Conservation (phyloP, 257 asterid species). For the Mentha longifolia region DNA sequence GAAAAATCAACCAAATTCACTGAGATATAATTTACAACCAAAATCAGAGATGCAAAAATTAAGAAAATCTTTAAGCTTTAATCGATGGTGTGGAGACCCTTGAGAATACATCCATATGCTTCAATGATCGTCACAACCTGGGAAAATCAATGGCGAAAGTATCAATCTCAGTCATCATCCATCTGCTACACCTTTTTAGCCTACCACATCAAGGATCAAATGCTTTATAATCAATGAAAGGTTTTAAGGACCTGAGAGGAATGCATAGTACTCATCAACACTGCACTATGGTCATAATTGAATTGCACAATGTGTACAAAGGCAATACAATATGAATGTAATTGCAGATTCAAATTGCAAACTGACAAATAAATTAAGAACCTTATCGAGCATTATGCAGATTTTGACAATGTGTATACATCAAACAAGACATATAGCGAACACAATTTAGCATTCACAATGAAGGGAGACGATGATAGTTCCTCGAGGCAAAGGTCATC, state of each 20-base stretch:
- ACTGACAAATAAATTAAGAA: too few relatives aligned
- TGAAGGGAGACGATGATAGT: not conserved
- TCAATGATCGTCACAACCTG: not conserved
- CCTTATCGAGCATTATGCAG: not conserved
- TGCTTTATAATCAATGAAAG: not conserved
- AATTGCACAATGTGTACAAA: not conserved
- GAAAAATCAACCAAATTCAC: not conserved
- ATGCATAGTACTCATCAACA: not conserved
- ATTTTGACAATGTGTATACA: not conserved
- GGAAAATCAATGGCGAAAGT: not conserved
- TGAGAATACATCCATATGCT: not conserved
- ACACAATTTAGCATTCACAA: not conserved
- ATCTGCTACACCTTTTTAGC: not conserved
- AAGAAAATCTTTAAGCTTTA: not conserved
- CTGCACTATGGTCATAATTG: not conserved
- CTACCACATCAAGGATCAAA: slow-evolving; percentile 1
- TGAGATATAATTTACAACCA: not conserved
- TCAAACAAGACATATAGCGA: too few relatives aligned
- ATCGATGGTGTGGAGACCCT: not conserved
- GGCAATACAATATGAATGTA: not conserved
- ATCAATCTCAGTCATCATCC: not conserved
- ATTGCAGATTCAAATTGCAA: not conserved
- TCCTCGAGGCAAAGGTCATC: not conserved
- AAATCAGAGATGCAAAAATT: not conserved
- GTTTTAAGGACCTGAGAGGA: not conserved